Conservation (phyloP, 2,329 filamentous ascomycete species). For the Neospermospora avenae region DNA sequence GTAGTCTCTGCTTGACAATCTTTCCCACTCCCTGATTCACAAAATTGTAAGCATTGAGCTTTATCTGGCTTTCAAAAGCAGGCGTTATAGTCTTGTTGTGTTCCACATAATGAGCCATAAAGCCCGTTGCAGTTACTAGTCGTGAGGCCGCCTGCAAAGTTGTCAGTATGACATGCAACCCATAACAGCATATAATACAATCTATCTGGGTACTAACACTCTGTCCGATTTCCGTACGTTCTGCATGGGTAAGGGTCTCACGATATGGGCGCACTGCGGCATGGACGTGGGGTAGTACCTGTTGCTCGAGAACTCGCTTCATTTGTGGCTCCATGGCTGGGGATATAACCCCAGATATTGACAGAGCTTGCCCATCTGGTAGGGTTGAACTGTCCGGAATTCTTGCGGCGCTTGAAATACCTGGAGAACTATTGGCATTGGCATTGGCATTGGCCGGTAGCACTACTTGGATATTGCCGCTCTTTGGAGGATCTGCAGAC, state of each 20-base stretch:
- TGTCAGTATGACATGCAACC: neutral
- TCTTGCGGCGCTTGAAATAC: neutral
- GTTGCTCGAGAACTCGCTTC: constrained; percentile 6
- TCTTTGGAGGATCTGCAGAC: neutral
- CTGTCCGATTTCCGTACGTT: constrained; percentile 15
- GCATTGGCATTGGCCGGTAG: neutral
- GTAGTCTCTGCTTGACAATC: neutral
- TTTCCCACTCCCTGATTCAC: constrained; percentile 3
- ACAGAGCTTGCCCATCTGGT: neutral
- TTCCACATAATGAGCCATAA: neutral
- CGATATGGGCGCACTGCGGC: constrained; percentile 7
- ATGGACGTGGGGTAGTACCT: constrained; percentile 19
- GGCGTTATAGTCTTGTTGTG: neutral
- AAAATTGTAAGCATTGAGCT: neutral
- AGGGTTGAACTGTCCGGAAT: too few relatives aligned
- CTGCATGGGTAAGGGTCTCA: neutral
- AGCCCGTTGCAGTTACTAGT: neutral
- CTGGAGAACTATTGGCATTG: neutral
- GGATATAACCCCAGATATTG: neutral
- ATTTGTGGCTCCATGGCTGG: neutral
- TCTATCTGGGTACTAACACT: constrained; percentile 6
- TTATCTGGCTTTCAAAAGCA: neutral
- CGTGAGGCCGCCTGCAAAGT: constrained; percentile 1
- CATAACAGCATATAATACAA: neutral
- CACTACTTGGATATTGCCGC: neutral